Base-by-base conservation (phyloP, 2,329 filamentous ascomycete genomes). In the Graphilbum sp. region DNA sequence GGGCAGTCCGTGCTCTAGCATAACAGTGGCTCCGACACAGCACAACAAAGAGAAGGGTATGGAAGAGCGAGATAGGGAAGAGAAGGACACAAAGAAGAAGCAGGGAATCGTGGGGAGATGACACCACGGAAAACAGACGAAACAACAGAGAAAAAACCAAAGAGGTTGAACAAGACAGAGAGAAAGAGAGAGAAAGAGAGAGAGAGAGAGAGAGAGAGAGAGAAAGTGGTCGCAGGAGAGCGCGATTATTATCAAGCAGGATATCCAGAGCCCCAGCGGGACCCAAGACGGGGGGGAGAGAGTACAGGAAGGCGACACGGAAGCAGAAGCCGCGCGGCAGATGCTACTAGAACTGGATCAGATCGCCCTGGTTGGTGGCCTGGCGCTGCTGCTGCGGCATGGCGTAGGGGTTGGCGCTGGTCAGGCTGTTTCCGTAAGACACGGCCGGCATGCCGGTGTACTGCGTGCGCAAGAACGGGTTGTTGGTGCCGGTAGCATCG, bases 401-500 rank as follows among this genome's bases (percentile, higher is more conserved):
- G n/a, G 66, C 68, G 49, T 76, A 78, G 0, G 74, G 73, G 47
- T 78, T 79, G 53, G 16, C 21, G 5, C 59, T 66, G 43, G 52
- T 62, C 39, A 53, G 55, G 32, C 69, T 8, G 72, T 72, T 13
- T 67, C 66, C 27, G 44, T 79, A 78, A 34, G 62, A 66, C 21
- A 71, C 60, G 24, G 63, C 64, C 21, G 76, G 76, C 69, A 79
- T 73, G 30, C 85, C 85, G 0, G 84, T 93, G 50, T 79, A 90
- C 54, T 92, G 85, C 43, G 76, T 75, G 43, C 77, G 73, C 49
- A 93, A 63, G 63, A 96, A 98, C 1, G 90, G 90, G 53, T 96
- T 96, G 62, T 73, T 90, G 7, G 42, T 41, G 24, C 79, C 80
- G 2, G 78, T 85, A 1, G 83, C 84, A 17, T 86, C 65, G 38